Percentiles rank a stretch among this genome's conserved stretches.
Conservation (phyloP, 2,329 filamentous ascomycete species). For the Pochonia chlamydosporia region DNA sequence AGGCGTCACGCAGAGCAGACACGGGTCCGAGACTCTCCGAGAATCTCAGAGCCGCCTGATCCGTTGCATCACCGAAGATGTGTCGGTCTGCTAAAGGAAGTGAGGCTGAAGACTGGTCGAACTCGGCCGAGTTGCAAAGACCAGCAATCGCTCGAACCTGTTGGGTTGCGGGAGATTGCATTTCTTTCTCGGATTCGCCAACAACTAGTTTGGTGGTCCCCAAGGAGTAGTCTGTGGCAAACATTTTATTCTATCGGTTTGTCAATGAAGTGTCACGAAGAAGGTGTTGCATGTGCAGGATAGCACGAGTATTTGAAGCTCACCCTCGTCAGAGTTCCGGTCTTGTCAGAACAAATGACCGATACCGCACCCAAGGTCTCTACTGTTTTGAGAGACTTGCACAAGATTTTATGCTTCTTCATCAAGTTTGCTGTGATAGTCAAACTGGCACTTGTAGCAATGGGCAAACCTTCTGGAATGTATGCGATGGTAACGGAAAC, state of each 20-base stretch:
- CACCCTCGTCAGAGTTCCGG: slow-evolving; percentile 59
- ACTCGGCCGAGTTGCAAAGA: slow-evolving; percentile 70
- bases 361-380: slow-evolving; percentile 70
- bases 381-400: slow-evolving; percentile 74
- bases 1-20: slow-evolving; percentile 56
- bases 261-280: slow-evolving; percentile 46
- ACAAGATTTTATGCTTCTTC: slow-evolving; percentile 70
- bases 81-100: slow-evolving; percentile 55
- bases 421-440: slow-evolving; percentile 74
- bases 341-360: slow-evolving; percentile 73
- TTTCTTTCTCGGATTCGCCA: too few relatives aligned
- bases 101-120: slow-evolving; percentile 59
- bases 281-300: too few relatives aligned
- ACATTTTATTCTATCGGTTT: too few relatives aligned
- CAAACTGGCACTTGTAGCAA: slow-evolving; percentile 63
- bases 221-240: too few relatives aligned
- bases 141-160: slow-evolving; percentile 55
- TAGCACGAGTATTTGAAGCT: too few relatives aligned
- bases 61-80: slow-evolving; percentile 71
- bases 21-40: slow-evolving; percentile 51
- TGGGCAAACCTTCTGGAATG: slow-evolving; percentile 68
- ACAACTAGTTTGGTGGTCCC: too few relatives aligned
- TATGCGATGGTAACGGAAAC: slow-evolving; percentile 70
- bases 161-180: too few relatives aligned
- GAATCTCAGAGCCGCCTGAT: slow-evolving; percentile 67